Evolutionary conservation across 345 rosid genomes (phyloP), one percentile per base, ranked within the genome.

Genomic region (Melaleuca alternifolia): DNA sequence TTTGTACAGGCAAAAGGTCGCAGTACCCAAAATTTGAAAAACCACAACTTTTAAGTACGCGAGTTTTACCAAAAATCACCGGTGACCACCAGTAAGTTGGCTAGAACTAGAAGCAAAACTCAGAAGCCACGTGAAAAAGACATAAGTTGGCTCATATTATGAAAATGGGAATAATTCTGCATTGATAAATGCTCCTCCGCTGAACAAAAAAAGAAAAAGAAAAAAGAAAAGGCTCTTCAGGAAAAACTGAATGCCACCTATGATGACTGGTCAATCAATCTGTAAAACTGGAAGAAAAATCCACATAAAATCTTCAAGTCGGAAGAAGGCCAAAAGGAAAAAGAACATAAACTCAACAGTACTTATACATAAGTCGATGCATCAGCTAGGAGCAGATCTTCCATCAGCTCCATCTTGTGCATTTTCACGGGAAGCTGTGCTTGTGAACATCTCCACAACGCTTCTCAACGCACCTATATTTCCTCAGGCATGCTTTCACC

Each of bases 401-500:
- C 84, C 57, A 51, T 83, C 84, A 15, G 57, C 44, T 54, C 84
- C 84, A 83, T 83, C 84, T 54, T 28, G 84, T 54, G 46, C 46
- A 28, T 54, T 83, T 83, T 54, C 84, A 16, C 41, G 81, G 52
- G 91, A 86, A 44, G 95, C 85, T 41, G 94, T 89, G 44, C 95
- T 95, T 33, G 96, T 88, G 84, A 96, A 92, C 96, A 94, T 92
- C 44, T 89, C 93, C 97, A 95, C 94, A 90, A 93, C 65, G 26
- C 96, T 93, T 87, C 93, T 90, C 87, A 95, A 88, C 26, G 96
- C 95, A 44, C 93, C 95, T 0, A 89, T 37, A 96, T 50, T 52
- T 95, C 96, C 76, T 89, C 91, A 4, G 96, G 93, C 87, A 92
- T 85, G 51, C 82, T 89, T 81, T 90, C 92, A 85, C 90, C 93